phyloP scores from a whole-genome alignment of 495 filamentous ascomycete species.

The Clavariopsis aquatica region DNA sequence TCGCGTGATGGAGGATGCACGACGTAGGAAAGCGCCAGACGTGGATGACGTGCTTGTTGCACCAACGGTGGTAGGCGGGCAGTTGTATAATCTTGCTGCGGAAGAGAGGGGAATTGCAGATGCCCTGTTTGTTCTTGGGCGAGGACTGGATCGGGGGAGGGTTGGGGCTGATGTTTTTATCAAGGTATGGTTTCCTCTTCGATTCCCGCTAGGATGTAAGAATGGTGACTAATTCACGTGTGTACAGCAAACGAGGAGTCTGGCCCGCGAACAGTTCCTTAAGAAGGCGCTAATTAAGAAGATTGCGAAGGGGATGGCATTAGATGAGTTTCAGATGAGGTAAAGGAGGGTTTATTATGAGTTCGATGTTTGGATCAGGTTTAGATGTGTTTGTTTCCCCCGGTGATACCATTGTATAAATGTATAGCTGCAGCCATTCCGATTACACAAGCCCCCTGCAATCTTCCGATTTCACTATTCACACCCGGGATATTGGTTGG shows the following conservation, averaged over 20 bases:
- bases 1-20: constrained; percentile 67
- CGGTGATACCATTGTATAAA: no score
- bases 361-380: no score
- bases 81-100: constrained; percentile 83
- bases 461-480: no score
- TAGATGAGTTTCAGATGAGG: constrained; percentile 46
- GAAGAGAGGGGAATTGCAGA: constrained; percentile 85
- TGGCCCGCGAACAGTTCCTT: constrained; percentile 86
- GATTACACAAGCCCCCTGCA: no score
- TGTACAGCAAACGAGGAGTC: constrained; percentile 66
- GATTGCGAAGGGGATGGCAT: constrained; percentile 82
- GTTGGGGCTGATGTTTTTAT: constrained; percentile 82
- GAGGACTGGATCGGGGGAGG: constrained; percentile 77
- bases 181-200: constrained; percentile 50
- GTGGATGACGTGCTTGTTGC: constrained; percentile 93
- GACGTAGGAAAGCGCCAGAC: constrained; percentile 56
- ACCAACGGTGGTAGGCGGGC: constrained; percentile 86
- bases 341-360: no score
- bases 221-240: background rate
- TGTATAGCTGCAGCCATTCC: no score
- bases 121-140: constrained; percentile 79
- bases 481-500: no score
- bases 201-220: background rate
- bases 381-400: no score
- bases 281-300: constrained; percentile 88